phyloP scores from a whole-genome alignment of 331 rosid species.

The Saraca asoca region DNA sequence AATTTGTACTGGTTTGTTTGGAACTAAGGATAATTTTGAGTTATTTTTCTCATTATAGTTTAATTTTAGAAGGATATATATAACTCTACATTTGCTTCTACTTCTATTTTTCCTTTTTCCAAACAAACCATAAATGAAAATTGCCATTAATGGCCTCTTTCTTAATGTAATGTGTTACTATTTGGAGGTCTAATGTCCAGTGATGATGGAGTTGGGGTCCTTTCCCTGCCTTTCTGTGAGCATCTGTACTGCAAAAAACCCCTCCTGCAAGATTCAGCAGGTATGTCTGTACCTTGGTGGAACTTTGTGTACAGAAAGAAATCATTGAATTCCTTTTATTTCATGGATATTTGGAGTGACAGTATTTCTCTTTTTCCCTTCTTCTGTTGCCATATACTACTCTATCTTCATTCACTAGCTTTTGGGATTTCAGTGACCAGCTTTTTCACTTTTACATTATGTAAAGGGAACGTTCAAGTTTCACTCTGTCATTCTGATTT shows the following conservation, averaged over 20 bases:
- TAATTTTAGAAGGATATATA: no score
- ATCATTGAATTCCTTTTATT: conserved; percentile 39
- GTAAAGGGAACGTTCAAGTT: conserved; percentile 4
- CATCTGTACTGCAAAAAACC: conserved; percentile 37
- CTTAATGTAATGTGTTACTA: conserved; percentile 25
- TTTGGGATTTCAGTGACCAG: conserved; percentile 15
- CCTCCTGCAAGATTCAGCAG: conserved; percentile 34
- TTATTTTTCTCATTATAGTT: no score
- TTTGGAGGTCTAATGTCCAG: conserved; percentile 34
- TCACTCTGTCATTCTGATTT: conserved; percentile 20
- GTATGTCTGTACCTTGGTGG: conserved; percentile 48
- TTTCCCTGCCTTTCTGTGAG: conserved; percentile 28
- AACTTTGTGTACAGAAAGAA: conserved; percentile 35
- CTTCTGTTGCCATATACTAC: background rate
- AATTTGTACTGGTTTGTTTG: no score
- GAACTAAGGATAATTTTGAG: no score
- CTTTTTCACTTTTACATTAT: conserved; percentile 25
- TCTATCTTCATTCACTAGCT: conserved; percentile 3
- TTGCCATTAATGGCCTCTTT: background rate
- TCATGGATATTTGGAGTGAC: conserved; percentile 31
- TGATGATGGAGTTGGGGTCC: conserved; percentile 36
- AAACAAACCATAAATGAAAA: no score
- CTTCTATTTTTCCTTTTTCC: no score
- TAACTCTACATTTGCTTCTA: no score
- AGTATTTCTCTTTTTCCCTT: conserved; percentile 8